These are phyloP conservation scores for Chlorella sp. DNA, from an alignment of 139 green algal species.

Conservation along the genomic window DNA sequence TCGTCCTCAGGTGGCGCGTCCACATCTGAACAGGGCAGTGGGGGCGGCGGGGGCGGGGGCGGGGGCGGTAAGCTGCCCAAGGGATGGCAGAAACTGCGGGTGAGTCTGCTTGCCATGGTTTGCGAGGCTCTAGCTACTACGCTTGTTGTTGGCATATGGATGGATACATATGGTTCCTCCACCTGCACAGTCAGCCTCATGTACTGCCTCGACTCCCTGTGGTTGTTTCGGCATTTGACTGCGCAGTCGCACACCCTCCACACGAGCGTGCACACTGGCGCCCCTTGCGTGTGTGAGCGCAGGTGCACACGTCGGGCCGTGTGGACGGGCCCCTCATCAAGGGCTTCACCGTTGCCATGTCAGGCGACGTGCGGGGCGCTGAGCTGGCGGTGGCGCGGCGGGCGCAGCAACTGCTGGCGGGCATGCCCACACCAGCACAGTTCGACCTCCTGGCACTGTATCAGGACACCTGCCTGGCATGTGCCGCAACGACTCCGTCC, in stretches of 20 bases:
- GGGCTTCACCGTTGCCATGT: not conserved
- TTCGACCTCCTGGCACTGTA: not conserved
- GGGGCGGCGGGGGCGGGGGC: too few species aligned
- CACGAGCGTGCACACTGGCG: not conserved
- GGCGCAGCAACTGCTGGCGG: not conserved
- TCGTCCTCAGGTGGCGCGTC: too few species aligned
- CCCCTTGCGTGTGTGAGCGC: not conserved
- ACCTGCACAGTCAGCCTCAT: too few species aligned
- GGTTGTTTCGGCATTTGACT: too few species aligned
- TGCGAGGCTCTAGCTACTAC: not conserved
- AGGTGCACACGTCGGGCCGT: not conserved
- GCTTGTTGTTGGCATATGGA: too few species aligned
- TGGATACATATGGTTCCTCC: too few species aligned
- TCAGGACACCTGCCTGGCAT: not conserved
- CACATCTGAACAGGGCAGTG: not conserved
- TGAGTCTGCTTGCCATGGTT: not conserved
- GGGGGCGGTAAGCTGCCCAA: not conserved
- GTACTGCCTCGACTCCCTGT: too few species aligned
- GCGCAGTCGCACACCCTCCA: too few species aligned
- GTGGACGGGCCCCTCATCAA: conserved; percentile 5
- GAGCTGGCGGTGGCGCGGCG: not conserved
- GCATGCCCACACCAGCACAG: not conserved
- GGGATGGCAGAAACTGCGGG: conserved; percentile 6
- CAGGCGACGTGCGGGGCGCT: not conserved
- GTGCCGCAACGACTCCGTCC: too few species aligned